These are phyloP conservation scores for Nakataea oryzae DNA, from an alignment of 2,329 filamentous ascomycete species.

Conservation along the genomic window DNA sequence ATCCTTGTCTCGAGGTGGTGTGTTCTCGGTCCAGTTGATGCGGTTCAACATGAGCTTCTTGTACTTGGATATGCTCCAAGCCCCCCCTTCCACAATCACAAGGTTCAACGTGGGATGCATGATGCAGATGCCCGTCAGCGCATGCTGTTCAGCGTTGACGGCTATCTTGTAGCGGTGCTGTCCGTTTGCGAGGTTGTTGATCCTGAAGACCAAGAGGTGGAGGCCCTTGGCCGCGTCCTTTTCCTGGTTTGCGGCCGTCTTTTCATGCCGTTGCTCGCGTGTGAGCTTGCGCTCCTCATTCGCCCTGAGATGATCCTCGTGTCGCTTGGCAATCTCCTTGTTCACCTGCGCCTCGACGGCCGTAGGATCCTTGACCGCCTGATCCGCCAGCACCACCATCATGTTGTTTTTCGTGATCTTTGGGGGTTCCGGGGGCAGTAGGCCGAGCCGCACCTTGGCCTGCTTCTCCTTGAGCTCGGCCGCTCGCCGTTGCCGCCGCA, in stretches of 20 bases:
- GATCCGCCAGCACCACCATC: conserved; percentile 91
- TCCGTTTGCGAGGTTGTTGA: conserved; percentile 81
- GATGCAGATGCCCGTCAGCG: conserved; percentile 80
- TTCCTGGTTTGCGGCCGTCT: conserved; percentile 71
- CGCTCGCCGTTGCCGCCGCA: conserved; percentile 81
- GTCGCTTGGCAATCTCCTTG: conserved; percentile 80
- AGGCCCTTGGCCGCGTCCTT: conserved; percentile 83
- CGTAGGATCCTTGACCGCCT: conserved; percentile 88
- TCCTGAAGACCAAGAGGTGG: conserved; percentile 77
- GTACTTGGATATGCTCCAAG: conserved; percentile 73
- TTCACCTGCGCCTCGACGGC: conserved; percentile 93
- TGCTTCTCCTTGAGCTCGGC: conserved; percentile 93
- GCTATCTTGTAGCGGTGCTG: conserved; percentile 89
- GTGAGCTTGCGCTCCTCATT: conserved; percentile 84
- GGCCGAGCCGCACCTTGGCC: conserved; percentile 84
- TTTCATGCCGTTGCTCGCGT: conserved; percentile 78
- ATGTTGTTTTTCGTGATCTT: conserved; percentile 97
- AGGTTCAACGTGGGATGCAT: conserved; percentile 84
- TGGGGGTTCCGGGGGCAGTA: conserved; percentile 81
- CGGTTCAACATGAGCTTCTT: conserved; percentile 90
- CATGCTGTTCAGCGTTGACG: conserved; percentile 83
- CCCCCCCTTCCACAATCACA: conserved; percentile 84
- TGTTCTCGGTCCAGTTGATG: conserved; percentile 91
- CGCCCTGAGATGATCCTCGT: conserved; percentile 61
- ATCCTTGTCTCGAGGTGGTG: conserved; percentile 52